Conservation (phyloP, 345 rosid genomes). For the Rhizophora mangle region DNA sequence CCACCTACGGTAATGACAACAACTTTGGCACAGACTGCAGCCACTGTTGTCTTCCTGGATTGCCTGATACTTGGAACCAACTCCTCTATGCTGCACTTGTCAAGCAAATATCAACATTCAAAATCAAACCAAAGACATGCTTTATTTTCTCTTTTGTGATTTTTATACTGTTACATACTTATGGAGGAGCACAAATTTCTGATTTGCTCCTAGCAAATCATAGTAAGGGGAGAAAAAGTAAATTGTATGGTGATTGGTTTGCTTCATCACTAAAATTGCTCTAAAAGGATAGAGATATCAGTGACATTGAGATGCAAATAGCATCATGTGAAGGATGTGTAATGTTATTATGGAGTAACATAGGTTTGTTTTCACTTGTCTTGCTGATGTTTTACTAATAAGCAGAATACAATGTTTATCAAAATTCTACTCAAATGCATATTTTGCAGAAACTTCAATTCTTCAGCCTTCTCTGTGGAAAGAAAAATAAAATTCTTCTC, state of each 20-base stretch:
- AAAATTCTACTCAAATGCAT: not conserved
- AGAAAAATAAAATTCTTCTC: not conserved
- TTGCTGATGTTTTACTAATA: too few species aligned
- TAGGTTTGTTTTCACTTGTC: not conserved
- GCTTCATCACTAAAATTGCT: too few species aligned
- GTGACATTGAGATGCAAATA: too few species aligned
- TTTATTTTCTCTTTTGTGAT: not conserved
- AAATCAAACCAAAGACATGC: not conserved
- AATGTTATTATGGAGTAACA: not conserved
- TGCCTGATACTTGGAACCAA: constrained; percentile 97
- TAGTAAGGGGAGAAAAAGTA: constrained; percentile 20
- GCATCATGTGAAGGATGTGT: not conserved
- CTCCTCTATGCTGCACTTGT: constrained; percentile 78
- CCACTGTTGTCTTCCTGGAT: constrained; percentile 96
- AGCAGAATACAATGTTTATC: too few species aligned
- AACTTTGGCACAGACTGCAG: constrained; percentile 72
- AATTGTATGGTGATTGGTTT: constrained; percentile 38
- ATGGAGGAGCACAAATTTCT: constrained; percentile 6
- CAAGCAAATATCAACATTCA: constrained; percentile 32
- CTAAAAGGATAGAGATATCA: too few species aligned
- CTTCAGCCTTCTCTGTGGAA: not conserved
- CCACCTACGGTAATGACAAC: constrained; percentile 52
- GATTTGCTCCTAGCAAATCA: constrained; percentile 7
- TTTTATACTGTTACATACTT: constrained; percentile 18
- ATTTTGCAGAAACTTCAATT: not conserved